Evolutionary conservation across 495 filamentous ascomycete species (phyloP), one percentile per base, ranked within the genome.

Genomic region (Xylaria palmicola): DNA sequence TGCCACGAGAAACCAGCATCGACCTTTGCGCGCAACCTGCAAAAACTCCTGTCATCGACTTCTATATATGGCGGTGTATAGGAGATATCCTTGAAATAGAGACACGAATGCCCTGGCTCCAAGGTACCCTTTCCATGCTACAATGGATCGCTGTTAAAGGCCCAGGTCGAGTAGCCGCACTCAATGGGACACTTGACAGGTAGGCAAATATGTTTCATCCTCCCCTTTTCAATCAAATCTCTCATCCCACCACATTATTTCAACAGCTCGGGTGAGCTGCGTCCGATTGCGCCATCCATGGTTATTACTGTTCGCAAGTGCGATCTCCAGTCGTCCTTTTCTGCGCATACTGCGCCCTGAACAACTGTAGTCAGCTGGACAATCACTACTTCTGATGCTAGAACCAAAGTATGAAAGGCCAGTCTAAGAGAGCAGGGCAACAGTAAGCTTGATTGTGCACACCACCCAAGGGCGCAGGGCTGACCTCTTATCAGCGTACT

Each of bases 181-280:
- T 88, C 8, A 83, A 92, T 73, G 87, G 91, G 57, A 81, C 86
- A 65, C 78, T 96, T 74, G 91, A 97, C 83, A 93, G 90, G 92
- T 97, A 85, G 88, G 92, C 58, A 56, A 63, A 61, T 66, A 52
- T 67, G 56, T 62, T 49, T 58, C 47, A 19, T 43, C 51, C 58
- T 48, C 60, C 47, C 58, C 56, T 32, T n/a, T 47, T 59, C 44
- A 40, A 65, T 56, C 61, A 56, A 27, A 26, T 59, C 57, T 51
- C 49, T 63, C 63, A 71, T 77, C 71, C 73, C 68, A 64, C 73
- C 70, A 73, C 78, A 80, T 77, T 57, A 63, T 30, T 22, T 19
- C 56, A 27, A 60, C 64, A 70, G 77, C 75, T 76, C 72, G 77
- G n/a, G n/a, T n/a, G n/a, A n/a, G n/a, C n/a, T n/a, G n/a, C n/a